These are phyloP conservation scores for Heliosperma pusillum DNA, from an alignment of 148 eudicot genomes.

Conservation along the genomic window DNA sequence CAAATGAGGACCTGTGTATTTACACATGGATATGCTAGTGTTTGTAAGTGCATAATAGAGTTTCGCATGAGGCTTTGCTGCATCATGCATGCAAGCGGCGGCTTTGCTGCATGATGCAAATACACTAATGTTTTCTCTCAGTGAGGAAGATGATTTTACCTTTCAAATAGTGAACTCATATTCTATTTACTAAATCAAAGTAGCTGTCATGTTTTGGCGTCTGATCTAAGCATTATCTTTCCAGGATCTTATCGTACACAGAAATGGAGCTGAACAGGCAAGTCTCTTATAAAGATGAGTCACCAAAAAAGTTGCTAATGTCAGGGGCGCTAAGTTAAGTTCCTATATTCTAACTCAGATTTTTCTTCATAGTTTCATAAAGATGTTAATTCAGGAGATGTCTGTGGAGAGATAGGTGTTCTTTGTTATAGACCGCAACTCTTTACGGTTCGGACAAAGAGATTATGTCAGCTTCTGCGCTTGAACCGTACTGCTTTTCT, in stretches of 20 bases:
- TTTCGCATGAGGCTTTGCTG: background rate
- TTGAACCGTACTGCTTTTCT: slow-evolving; percentile 61
- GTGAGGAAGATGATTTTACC: background rate
- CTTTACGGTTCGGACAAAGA: slow-evolving; percentile 74
- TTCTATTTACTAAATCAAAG: background rate
- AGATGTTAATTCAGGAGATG: slow-evolving; percentile 49
- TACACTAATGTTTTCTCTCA: background rate
- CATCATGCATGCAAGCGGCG: background rate
- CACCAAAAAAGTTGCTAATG: background rate
- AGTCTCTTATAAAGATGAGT: slow-evolving; percentile 2
- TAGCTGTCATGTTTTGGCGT: slow-evolving; percentile 12
- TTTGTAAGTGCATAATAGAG: background rate
- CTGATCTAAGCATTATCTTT: slow-evolving; percentile 23
- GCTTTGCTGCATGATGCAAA: background rate
- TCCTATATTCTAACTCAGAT: background rate
- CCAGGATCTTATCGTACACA: slow-evolving; percentile 57
- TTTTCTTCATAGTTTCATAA: slow-evolving; percentile 39
- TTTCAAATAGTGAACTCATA: background rate
- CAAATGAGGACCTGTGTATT: no score
- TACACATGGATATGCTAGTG: background rate
- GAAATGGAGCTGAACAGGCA: slow-evolving; percentile 57
- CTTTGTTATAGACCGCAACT: slow-evolving; percentile 80
- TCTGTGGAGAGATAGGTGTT: slow-evolving; percentile 82
- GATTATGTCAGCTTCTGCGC: slow-evolving; percentile 63
- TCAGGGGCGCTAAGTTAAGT: background rate